Conservation (phyloP, 768 basidiomycete genomes). For the Trametes cubensis region DNA sequence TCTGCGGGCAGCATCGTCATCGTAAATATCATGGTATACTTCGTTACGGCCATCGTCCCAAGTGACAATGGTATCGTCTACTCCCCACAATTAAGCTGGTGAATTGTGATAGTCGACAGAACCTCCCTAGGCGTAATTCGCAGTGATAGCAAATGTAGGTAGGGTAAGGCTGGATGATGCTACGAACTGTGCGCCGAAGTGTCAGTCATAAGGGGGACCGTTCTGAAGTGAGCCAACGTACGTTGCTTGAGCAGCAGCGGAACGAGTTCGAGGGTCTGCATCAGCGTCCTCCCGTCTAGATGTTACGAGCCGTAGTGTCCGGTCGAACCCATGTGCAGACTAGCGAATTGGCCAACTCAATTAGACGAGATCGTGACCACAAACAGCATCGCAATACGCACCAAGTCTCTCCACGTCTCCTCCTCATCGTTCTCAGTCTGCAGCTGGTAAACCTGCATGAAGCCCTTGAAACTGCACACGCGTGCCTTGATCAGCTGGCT, state of each 20-base stretch:
- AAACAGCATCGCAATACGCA: slow-evolving; percentile 37
- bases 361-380: background rate
- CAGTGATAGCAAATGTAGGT: too few species aligned
- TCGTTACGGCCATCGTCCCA: background rate
- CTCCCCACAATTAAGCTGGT: too few species aligned
- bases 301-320: slow-evolving; percentile 59
- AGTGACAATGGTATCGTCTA: too few species aligned
- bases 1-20: background rate
- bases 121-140: too few species aligned
- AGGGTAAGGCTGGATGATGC: background rate
- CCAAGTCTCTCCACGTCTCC: slow-evolving; percentile 84
- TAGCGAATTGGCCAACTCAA: slow-evolving; percentile 31
- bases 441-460: slow-evolving; percentile 81
- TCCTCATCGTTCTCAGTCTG: slow-evolving; percentile 84
- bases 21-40: slow-evolving; percentile 4
- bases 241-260: slow-evolving; percentile 2
- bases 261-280: slow-evolving; percentile 23
- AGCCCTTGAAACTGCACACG: slow-evolving; percentile 66
- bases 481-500: background rate
- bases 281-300: slow-evolving; percentile 58
- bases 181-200: slow-evolving; percentile 1
- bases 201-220: background rate
- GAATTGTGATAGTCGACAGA: too few species aligned
- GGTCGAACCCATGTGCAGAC: slow-evolving; percentile 79
- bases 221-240: slow-evolving; percentile 7